Percentiles rank a stretch among this genome's conserved stretches.
These are phyloP conservation scores for Alternaria viburni DNA, from an alignment of 2,329 filamentous ascomycete genomes.

Conservation along the genomic window DNA sequence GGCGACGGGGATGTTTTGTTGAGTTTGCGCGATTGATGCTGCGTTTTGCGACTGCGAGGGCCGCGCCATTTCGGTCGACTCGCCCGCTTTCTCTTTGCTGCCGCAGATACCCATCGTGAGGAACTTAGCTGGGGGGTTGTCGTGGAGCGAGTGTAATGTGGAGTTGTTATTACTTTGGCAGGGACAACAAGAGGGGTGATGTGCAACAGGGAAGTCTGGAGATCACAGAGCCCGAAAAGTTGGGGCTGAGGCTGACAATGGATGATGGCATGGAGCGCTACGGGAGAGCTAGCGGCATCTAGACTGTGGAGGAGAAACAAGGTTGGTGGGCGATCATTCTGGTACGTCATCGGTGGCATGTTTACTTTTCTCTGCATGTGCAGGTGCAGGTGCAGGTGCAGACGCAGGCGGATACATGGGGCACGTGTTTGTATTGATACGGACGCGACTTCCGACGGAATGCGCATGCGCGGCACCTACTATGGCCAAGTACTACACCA, in stretches of 20 bases:
- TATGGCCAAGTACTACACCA: not conserved
- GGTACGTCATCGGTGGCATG: not conserved
- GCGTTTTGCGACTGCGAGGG: conserved; percentile 6
- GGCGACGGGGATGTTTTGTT: not conserved
- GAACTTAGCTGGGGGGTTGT: not conserved
- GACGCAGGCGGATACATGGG: not conserved
- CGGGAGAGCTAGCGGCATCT: conserved; percentile 1
- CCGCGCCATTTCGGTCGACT: conserved; percentile 11
- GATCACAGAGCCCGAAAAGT: not conserved
- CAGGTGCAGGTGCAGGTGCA: not conserved
- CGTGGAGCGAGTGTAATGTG: not conserved
- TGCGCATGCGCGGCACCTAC: not conserved
- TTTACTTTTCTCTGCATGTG: not conserved
- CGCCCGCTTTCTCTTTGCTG: conserved; percentile 15
- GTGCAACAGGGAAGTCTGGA: not conserved
- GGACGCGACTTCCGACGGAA: not conserved
- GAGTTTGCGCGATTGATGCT: not conserved
- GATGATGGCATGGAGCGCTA: conserved; percentile 1
- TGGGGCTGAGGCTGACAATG: not conserved
- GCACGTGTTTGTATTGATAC: not conserved
- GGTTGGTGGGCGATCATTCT: not conserved
- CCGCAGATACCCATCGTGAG: conserved; percentile 18
- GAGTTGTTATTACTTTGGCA: not conserved
- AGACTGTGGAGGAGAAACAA: not conserved
- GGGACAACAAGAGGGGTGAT: not conserved